Conservation (phyloP, 2,329 filamentous ascomycete genomes). For the Trichoderma endophyticum region DNA sequence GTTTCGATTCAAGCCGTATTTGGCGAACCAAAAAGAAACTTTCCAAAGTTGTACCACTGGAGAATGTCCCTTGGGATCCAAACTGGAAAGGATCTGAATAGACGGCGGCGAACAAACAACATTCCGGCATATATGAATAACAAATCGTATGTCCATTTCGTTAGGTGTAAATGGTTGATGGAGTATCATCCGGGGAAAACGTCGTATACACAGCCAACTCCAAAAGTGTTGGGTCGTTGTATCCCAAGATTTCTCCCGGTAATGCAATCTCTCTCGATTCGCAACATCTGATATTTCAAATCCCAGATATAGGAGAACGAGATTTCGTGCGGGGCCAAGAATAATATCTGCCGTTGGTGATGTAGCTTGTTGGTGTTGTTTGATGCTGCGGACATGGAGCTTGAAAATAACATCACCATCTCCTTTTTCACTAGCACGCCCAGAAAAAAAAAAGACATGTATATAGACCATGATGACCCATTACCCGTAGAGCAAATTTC, state of each 20-base stretch:
- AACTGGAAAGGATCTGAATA: fast-evolving
- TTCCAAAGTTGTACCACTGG: neutral
- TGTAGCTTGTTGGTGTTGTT: neutral
- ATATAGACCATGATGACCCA: too few relatives aligned
- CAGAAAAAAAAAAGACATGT: too few relatives aligned
- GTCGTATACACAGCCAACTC: neutral
- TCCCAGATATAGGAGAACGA: neutral
- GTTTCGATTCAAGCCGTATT: neutral
- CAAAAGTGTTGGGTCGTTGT: neutral
- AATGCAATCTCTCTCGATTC: neutral
- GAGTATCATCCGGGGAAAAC: neutral
- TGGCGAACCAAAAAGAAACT: neutral
- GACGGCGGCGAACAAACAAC: neutral
- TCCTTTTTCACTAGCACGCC: too few relatives aligned
- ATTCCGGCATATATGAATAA: neutral
- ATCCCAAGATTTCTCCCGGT: neutral
- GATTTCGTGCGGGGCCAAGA: neutral
- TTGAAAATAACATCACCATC: too few relatives aligned
- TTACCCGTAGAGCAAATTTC: too few relatives aligned
- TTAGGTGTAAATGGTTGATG: neutral
- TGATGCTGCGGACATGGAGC: too few relatives aligned
- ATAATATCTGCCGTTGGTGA: neutral
- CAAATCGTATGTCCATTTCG: neutral
- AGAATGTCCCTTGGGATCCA: neutral
- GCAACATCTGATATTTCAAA: neutral